Evolutionary conservation across 2,329 filamentous ascomycete species (phyloP), one percentile per base, ranked within the genome.

Genomic region (Fusarium sp.): DNA sequence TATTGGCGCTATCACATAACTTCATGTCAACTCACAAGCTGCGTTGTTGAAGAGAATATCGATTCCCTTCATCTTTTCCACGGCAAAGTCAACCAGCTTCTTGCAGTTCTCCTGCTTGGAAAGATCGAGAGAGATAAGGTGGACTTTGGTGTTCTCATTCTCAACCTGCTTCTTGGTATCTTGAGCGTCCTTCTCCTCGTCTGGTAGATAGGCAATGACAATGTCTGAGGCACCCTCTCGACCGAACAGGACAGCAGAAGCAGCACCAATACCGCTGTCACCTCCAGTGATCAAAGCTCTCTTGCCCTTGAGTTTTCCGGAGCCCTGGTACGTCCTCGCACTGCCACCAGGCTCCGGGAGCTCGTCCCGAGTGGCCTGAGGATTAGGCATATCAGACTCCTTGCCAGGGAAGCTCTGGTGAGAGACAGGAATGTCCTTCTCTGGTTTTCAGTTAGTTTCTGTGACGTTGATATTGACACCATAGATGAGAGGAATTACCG

Each of bases 251-350:
- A 95, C 85, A 2, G 93, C 92, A 2, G 90, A 88, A 2, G 93
- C 90, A 38, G 92, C 88, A 8, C 93, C 92, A 68, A 96, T 95
- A 3, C 93, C 92, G 8, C 88, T 91, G 78, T 95, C 92, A 5
- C 93, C 93, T 17, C 92, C 92, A 0, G 93, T 95, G 74, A 96
- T 95, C 60, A 96, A 80, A 9, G 92, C 92, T 62, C 88, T 92
- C 79, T 91, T 92, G 66, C 89, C 92, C 73, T 88, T 80, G 8
- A 96, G 87, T 81, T 96, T 97, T 49, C 89, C 90, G 2, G 92
- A 91, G 6, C 91, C 87, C 76, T 90, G 89, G 82, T 96, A 95
- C 48, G 86, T 86, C 73, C 92, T 87, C 72, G 88, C 90, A 14
- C 88, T 88, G 38, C 91, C 90, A 61, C 91, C 87, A 18, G 87